These are phyloP conservation scores for Marchantia polymorpha DNA, from an alignment of 225 moss, liverwort and hornwort species.

Conservation along the genomic window DNA sequence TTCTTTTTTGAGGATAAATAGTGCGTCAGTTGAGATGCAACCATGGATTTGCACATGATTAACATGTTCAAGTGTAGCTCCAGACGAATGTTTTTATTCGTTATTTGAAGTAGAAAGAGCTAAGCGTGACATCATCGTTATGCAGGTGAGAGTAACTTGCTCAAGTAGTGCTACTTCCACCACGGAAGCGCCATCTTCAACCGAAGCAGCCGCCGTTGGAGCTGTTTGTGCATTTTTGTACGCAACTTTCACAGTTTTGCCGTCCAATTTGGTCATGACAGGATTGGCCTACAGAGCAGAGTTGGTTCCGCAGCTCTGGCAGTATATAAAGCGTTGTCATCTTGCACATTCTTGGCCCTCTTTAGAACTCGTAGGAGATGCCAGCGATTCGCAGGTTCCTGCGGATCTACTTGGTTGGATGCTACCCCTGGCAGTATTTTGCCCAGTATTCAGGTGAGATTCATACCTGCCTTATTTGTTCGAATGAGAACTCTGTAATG, in stretches of 20 bases:
- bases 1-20: background rate
- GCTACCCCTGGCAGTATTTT: constrained; percentile 91
- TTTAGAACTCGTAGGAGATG: constrained; percentile 63
- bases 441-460: constrained; percentile 88
- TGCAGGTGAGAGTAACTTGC: constrained; percentile 73
- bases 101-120: background rate
- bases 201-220: constrained; percentile 77
- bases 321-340: constrained; percentile 79
- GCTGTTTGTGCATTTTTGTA: constrained; percentile 93
- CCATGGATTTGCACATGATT: too few relatives aligned
- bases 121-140: background rate
- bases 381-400: constrained; percentile 54
- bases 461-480: background rate
- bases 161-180: constrained; percentile 50
- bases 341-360: constrained; percentile 70
- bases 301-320: constrained; percentile 93
- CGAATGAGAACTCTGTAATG: background rate
- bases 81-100: background rate
- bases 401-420: constrained; percentile 82
- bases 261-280: constrained; percentile 55
- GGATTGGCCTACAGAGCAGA: constrained; percentile 88
- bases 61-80: too few relatives aligned
- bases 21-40: too few relatives aligned
- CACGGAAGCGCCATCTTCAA: constrained; percentile 48
- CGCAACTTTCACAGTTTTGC: constrained; percentile 73